These are phyloP conservation scores for Dalechampia spathulata DNA, from an alignment of 441 rosid genomes.

Conservation along the genomic window DNA sequence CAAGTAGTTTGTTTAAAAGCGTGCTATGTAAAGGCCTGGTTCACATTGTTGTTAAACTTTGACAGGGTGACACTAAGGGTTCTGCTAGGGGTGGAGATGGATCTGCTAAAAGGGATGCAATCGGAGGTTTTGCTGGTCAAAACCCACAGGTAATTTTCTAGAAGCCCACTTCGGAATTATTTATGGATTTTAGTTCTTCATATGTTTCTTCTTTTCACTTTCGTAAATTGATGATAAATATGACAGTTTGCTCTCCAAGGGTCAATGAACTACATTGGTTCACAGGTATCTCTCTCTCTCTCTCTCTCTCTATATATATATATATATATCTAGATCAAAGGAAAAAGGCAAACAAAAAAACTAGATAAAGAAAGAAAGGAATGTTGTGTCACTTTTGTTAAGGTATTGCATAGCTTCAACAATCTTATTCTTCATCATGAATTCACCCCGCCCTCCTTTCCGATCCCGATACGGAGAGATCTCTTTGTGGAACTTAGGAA, in stretches of 20 bases:
- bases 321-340: neutral
- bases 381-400: too few species aligned
- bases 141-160: conserved; percentile 43
- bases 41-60: conserved; percentile 5
- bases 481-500: neutral
- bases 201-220: neutral
- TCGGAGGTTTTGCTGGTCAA: conserved; percentile 46
- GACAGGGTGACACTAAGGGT: conserved; percentile 78
- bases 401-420: neutral
- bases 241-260: conserved; percentile 44
- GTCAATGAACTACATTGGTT: conserved; percentile 38
- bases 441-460: too few species aligned
- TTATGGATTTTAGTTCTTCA: neutral
- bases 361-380: neutral
- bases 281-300: conserved; percentile 41
- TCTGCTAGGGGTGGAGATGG: conserved; percentile 68
- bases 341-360: neutral
- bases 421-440: neutral
- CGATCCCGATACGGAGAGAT: too few species aligned
- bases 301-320: conserved; percentile 2
- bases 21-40: neutral
- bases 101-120: conserved; percentile 44
- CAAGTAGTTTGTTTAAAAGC: neutral
- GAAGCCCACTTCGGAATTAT: conserved; percentile 5
- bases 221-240: conserved; percentile 21